Conservation (phyloP, 164 flowering plant genomes). For the Taxillus chinensis region DNA sequence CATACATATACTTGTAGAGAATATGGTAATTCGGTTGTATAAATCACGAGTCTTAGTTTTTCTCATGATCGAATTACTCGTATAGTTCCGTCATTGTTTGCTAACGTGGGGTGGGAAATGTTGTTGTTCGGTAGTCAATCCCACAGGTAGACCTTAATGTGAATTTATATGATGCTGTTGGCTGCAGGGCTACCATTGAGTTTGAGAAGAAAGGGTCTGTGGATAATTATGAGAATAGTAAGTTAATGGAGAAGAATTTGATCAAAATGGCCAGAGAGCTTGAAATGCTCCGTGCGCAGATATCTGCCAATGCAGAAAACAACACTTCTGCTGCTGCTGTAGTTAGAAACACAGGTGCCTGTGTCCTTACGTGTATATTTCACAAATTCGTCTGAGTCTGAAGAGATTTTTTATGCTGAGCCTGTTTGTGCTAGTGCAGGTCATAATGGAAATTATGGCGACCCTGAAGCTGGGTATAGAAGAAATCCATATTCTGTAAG, state of each 20-base stretch:
- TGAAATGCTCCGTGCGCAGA: constrained; percentile 90
- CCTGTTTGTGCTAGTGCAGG: constrained; percentile 30
- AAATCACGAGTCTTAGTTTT: too few relatives aligned
- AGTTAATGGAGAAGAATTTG: constrained; percentile 85
- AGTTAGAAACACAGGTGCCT: constrained; percentile 63
- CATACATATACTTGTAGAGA: not conserved
- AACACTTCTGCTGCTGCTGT: constrained; percentile 70
- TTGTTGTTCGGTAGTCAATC: too few relatives aligned
- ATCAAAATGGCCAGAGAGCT: constrained; percentile 83
- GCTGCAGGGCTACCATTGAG: constrained; percentile 74
- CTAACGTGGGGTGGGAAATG: too few relatives aligned
- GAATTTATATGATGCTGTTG: not conserved
- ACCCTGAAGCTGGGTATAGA: constrained; percentile 60
- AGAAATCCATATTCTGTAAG: constrained; percentile 51
- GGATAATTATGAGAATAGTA: constrained; percentile 84
- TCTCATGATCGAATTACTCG: too few relatives aligned
- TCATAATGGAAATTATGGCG: constrained; percentile 54
- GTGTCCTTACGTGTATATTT: not conserved
- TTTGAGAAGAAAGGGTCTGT: constrained; percentile 90
- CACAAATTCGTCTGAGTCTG: not conserved
- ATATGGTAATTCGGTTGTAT: too few relatives aligned
- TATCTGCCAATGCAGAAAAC: constrained; percentile 84
- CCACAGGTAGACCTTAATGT: not conserved
- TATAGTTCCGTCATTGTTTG: too few relatives aligned
- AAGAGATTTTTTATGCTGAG: not conserved